Conservation (phyloP, 164 flowering plant species). For the Vitis amurensis region DNA sequence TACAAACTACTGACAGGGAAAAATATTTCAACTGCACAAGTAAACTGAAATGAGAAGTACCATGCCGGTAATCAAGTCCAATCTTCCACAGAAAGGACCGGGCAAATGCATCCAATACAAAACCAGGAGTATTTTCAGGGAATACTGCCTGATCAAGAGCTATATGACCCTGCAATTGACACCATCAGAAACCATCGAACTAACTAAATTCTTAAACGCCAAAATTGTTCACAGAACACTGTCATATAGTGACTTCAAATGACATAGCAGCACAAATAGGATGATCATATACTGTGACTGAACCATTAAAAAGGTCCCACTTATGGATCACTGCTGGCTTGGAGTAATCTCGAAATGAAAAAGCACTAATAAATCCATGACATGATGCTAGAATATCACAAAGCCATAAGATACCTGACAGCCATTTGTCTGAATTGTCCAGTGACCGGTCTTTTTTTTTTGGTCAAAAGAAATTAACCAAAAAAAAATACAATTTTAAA, state of each 20-base stretch:
- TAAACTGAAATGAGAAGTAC: slow-evolving; percentile 33
- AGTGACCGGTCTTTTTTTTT: no score
- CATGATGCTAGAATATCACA: background rate
- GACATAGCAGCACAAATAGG: background rate
- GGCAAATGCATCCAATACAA: slow-evolving; percentile 94
- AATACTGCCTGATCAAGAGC: slow-evolving; percentile 95
- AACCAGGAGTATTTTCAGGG: slow-evolving; percentile 94
- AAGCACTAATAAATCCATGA: background rate
- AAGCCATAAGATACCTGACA: background rate
- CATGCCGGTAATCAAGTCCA: slow-evolving; percentile 98
- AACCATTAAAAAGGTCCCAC: background rate
- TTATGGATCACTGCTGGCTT: background rate
- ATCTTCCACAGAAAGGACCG: slow-evolving; percentile 91
- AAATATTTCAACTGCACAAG: background rate
- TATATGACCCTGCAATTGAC: slow-evolving; percentile 83
- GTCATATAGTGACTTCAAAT: background rate
- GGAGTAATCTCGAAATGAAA: background rate
- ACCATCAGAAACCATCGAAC: slow-evolving; percentile 8
- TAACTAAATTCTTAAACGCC: background rate
- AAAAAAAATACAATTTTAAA: background rate
- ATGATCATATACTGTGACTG: background rate
- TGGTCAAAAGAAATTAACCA: background rate
- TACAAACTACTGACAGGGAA: background rate
- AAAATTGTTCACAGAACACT: background rate
- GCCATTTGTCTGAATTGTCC: background rate